Base-by-base conservation (phyloP, 345 rosid genomes). In the Aurinia saxatilis region DNA sequence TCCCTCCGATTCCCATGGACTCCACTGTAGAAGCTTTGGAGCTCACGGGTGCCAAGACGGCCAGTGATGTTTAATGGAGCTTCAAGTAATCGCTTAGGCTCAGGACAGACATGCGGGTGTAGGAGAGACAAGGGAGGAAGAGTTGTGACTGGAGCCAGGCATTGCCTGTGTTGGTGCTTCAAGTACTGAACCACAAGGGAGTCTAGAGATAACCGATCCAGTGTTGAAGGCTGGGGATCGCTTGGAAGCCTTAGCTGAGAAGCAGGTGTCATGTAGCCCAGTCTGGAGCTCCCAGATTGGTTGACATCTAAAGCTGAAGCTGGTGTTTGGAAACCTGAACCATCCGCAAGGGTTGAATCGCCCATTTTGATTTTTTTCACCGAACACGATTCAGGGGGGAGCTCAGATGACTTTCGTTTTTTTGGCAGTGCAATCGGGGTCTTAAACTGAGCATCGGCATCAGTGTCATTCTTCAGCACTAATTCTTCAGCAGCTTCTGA, bases 101-200 rank as follows among this genome's bases (percentile, higher is more conserved):
- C 97, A 30, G 99, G 97, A 74, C 99, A 93, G 66, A 87, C 81
- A 78, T 93, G 99, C 15, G 90, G 96, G 44, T 93, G 96, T 50
- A 93, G 61, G 42, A 93, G 91, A 62, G 97, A 90, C 67, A 93
- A 85, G 16, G 99, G 97, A 9, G 99, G 99, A 50, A 93, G 90
- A 66, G 99, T 93, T 6, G 99, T 90, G 66, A 93, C 84, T 39
- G 99, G 99, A 68, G 99, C 99, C 55, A 86, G 95, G 73, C 99
- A 93, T 71, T 93, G 99, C 47, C 99, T 90, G 77, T 93, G 99
- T 63, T 90, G 99, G 62, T 93, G 97, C 77, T 93, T 93, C 73
- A 93, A 72, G 76, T 83, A 90, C 76, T 93, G 99, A 79, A 93
- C 87, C 47, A 93, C 91, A 42, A 93, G 70, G 47, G 90, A 79